Evolutionary conservation across 2,329 filamentous ascomycete species (phyloP), one percentile per base, ranked within the genome.

Genomic region (Calonectria crousiana): DNA sequence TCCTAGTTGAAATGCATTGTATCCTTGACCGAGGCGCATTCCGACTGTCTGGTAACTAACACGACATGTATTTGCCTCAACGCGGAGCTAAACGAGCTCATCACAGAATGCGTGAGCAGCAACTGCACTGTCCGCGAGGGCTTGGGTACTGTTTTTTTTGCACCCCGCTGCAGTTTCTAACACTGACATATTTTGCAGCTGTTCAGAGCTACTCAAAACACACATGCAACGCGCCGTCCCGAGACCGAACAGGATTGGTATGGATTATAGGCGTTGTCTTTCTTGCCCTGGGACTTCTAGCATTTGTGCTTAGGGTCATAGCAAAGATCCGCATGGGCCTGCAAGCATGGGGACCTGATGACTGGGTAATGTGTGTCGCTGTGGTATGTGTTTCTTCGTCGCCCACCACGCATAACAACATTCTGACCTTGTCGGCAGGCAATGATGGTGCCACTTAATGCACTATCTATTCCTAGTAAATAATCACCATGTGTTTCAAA

Each of bases 61-160:
- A 66, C 65, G 6, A 67, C 72, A 5, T 80, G 79, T n/a, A 72
- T 80, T n/a, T 80, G 79, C 71, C 75, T 73, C 66, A 78, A 80
- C 44, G 76, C 72, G 8, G 73, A 78, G 60, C 68, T 80, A 34
- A 79, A 75, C 49, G 30, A 71, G 47, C 65, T 73, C 49, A 79
- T 79, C 11, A 56, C 76, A 8, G 68, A 62, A 14, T 80, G 79
- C 18, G 78, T 76, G 11, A 30, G 67, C 20, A 28, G 20, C 8
- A 75, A 70, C 18, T 80, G 79, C 66, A 78, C 79, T 3, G 65
- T 75, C 6, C 74, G 72, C 26, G 77, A 80, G 72, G 81, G 11
- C 79, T 73, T 6, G 75, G 76, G 58, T 85, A 82, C 74, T 64
- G 28, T 44, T 4, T 5, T 41, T 9, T 69, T 34, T 13, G 11